A percentile compares a stretch with the other conserved stretches of the same genome.
Evolutionary conservation across 108 stramenopile species (phyloP).

Genomic region (Nitzschia inconspicua): DNA sequence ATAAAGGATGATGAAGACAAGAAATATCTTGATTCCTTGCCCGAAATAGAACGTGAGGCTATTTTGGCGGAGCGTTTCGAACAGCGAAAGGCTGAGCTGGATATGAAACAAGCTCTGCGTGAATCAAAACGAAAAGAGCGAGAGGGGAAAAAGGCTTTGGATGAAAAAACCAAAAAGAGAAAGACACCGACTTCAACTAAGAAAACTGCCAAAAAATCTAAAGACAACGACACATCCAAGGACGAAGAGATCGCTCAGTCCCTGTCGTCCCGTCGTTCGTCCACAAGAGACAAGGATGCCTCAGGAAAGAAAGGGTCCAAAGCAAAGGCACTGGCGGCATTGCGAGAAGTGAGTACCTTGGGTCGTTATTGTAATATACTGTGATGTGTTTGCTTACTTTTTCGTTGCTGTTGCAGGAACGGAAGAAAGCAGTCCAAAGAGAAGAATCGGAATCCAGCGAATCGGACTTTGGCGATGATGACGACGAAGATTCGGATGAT

Average conservation of each 20-base stretch:
- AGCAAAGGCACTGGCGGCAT: constrained; percentile 64
- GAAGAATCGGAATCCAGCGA: constrained; percentile 58
- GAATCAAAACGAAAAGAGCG: constrained; percentile 63
- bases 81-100: constrained; percentile 74
- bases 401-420: constrained; percentile 22
- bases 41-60: constrained; percentile 87
- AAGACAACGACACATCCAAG: constrained; percentile 22
- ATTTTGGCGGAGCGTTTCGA: constrained; percentile 87
- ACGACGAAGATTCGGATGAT: constrained; percentile 74
- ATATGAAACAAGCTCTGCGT: constrained; percentile 81
- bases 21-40: constrained; percentile 74
- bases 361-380: background rate
- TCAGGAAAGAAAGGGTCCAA: constrained; percentile 74
- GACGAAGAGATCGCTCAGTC: constrained; percentile 58
- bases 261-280: constrained; percentile 56
- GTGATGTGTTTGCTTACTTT: background rate
- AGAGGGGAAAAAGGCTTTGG: constrained; percentile 32
- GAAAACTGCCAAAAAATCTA: constrained; percentile 26
- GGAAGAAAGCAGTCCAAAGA: constrained; percentile 34
- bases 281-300: constrained; percentile 67
- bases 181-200: constrained; percentile 33
- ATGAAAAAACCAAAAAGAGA: constrained; percentile 43
- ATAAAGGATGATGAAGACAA: constrained; percentile 76
- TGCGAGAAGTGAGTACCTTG: constrained; percentile 54
- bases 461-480: constrained; percentile 73